Percentiles rank a stretch among this genome's conserved stretches.
phyloP scores from a whole-genome alignment of 352 stramenopile species.

The Phytophthora pseudosyringae region DNA sequence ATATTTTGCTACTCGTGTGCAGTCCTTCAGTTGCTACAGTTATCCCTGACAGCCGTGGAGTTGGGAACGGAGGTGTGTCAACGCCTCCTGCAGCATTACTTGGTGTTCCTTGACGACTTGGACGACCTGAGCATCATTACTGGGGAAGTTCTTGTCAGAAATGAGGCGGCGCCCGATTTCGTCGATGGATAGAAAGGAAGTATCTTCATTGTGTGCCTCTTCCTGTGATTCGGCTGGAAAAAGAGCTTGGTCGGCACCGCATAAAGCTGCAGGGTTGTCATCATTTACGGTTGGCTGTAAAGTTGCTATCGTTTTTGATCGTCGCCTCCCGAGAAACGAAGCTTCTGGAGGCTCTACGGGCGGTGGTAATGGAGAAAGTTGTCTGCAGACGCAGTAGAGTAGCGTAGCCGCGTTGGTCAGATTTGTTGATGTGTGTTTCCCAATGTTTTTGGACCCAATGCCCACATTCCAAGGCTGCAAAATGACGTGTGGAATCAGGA shows the following conservation, averaged over 20 bases:
- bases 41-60: slow-evolving; percentile 13
- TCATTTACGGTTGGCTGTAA: slow-evolving; percentile 1
- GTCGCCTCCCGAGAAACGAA: slow-evolving; percentile 18
- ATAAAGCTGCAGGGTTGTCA: not conserved
- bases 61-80: slow-evolving; percentile 17
- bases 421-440: slow-evolving; percentile 40
- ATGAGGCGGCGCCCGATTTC: slow-evolving; percentile 39
- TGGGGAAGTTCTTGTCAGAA: slow-evolving; percentile 38
- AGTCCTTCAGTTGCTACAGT: not conserved
- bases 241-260: not conserved
- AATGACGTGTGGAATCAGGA: slow-evolving; percentile 68
- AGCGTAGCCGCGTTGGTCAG: slow-evolving; percentile 56
- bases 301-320: slow-evolving; percentile 13
- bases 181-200: slow-evolving; percentile 37
- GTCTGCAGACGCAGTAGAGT: slow-evolving; percentile 54
- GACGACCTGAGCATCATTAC: slow-evolving; percentile 27
- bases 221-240: not conserved
- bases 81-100: slow-evolving; percentile 10
- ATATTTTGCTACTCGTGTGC: slow-evolving; percentile 19
- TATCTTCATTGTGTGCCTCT: not conserved
- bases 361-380: slow-evolving; percentile 52
- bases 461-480: slow-evolving; percentile 56
- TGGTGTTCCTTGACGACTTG: slow-evolving; percentile 42
- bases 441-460: slow-evolving; percentile 38
- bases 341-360: slow-evolving; percentile 6